phyloP scores from a whole-genome alignment of 768 basidiomycete species.

The Nevesoporus exiguus region DNA sequence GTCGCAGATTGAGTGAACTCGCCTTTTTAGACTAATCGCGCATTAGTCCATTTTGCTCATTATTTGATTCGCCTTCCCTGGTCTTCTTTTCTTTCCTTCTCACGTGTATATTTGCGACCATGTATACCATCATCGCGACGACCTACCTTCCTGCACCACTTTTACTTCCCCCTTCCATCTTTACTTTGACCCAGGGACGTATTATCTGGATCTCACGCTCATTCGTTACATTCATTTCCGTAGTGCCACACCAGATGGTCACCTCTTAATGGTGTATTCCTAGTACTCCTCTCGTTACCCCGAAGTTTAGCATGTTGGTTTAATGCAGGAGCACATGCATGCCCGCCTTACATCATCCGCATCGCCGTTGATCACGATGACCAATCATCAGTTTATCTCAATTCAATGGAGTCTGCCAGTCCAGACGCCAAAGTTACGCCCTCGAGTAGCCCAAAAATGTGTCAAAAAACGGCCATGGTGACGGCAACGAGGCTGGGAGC shows the following conservation, averaged over 20 bases:
- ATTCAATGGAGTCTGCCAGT: not conserved
- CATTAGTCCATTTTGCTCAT: conserved; percentile 1
- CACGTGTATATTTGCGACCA: conserved; percentile 1
- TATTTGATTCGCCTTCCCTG: not conserved
- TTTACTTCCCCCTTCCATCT: not conserved
- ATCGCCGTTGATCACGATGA: too few species aligned
- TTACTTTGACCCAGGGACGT: conserved; percentile 8
- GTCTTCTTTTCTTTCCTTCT: not conserved
- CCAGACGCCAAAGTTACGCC: not conserved
- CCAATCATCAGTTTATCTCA: not conserved
- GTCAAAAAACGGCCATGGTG: not conserved
- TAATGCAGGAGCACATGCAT: not conserved
- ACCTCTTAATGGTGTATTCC: conserved; percentile 3
- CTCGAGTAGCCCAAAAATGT: not conserved
- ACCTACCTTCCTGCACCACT: not conserved
- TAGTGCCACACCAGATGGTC: not conserved
- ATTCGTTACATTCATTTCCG: conserved; percentile 11
- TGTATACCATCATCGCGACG: conserved; percentile 3
- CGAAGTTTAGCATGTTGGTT: not conserved
- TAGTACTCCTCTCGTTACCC: not conserved
- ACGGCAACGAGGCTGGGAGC: not conserved
- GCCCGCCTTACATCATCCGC: not conserved
- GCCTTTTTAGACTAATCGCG: conserved; percentile 51
- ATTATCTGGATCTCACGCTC: conserved; percentile 9
- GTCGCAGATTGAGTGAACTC: conserved; percentile 64